A percentile compares a stretch with the other conserved stretches of the same genome.
Evolutionary conservation across 805 yeast species (phyloP).

Genomic region (Yamadazyma akitaensis): DNA sequence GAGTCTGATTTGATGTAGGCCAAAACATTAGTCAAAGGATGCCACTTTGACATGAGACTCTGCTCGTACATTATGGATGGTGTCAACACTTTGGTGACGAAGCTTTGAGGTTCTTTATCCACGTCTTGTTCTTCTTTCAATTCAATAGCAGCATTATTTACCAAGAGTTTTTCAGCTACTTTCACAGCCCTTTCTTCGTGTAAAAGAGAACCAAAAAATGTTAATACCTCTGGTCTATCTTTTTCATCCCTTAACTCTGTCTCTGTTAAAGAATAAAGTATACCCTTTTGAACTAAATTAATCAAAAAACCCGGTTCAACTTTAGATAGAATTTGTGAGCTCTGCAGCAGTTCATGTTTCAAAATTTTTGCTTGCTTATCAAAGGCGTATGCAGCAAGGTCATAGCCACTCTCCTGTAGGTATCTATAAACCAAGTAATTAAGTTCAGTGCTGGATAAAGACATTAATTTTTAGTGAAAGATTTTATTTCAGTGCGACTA

Average conservation of each 20-base stretch:
- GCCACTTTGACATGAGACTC: conserved; percentile 53
- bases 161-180: neutral
- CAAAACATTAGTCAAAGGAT: conserved; percentile 46
- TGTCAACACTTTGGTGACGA: conserved; percentile 23
- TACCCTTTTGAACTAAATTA: conserved; percentile 79
- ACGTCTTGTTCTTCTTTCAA: conserved; percentile 1
- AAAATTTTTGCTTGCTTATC: conserved; percentile 69
- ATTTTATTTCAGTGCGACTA: conserved; percentile 1
- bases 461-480: conserved; percentile 46
- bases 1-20: conserved; percentile 56
- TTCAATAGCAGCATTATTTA: neutral
- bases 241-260: conserved; percentile 37
- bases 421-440: conserved; percentile 93
- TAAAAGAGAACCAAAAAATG: conserved; percentile 53
- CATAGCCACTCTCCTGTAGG: conserved; percentile 78
- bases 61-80: conserved; percentile 40
- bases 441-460: conserved; percentile 76
- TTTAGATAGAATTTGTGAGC: conserved; percentile 37
- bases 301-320: conserved; percentile 83
- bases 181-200: conserved; percentile 32
- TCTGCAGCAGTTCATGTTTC: conserved; percentile 43
- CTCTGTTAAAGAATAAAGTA: conserved; percentile 72
- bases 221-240: conserved; percentile 26
- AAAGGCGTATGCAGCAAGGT: conserved; percentile 74
- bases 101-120: conserved; percentile 1